Evolutionary conservation across 1,139 yeast genomes (phyloP).

Genomic region (Geotrichum citri-aurantii): DNA sequence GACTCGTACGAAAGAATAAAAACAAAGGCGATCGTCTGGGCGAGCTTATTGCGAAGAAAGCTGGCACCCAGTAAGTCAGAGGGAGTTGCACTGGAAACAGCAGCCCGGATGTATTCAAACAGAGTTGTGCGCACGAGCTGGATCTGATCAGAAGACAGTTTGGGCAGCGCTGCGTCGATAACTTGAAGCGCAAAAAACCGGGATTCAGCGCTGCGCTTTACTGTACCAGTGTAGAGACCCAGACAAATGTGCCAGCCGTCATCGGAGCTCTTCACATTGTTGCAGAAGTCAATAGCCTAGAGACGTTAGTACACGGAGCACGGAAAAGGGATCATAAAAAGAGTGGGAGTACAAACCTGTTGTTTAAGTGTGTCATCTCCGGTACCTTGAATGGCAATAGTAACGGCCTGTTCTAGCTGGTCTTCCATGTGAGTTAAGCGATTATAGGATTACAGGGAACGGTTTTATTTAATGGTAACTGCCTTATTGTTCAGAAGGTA

Average conservation of each 20-base stretch:
- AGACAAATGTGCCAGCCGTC: slow-evolving; percentile 80
- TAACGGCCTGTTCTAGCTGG: slow-evolving; percentile 90
- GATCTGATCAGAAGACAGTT: slow-evolving; percentile 45
- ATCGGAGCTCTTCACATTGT: slow-evolving; percentile 64
- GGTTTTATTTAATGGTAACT: background rate
- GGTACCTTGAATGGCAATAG: slow-evolving; percentile 74
- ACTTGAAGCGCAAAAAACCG: slow-evolving; percentile 82
- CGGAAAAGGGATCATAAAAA: background rate
- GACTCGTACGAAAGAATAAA: slow-evolving; percentile 62
- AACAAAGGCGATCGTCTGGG: slow-evolving; percentile 64
- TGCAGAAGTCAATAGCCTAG: slow-evolving; percentile 69
- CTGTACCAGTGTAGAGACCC: slow-evolving; percentile 47
- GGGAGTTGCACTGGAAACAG: slow-evolving; percentile 5
- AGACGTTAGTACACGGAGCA: background rate
- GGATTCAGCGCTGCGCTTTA: slow-evolving; percentile 35
- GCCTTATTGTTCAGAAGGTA: background rate
- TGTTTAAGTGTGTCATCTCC: slow-evolving; percentile 62
- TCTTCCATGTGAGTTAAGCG: slow-evolving; percentile 54
- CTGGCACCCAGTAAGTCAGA: slow-evolving; percentile 43
- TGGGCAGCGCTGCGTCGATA: slow-evolving; percentile 57
- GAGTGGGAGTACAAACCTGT: slow-evolving; percentile 40
- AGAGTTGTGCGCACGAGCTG: slow-evolving; percentile 44
- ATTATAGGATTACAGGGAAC: background rate
- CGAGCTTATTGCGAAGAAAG: slow-evolving; percentile 70
- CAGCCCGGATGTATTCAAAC: slow-evolving; percentile 37